These are phyloP conservation scores for Leccinum sublutescens DNA, from an alignment of 768 basidiomycete species.

Conservation along the genomic window DNA sequence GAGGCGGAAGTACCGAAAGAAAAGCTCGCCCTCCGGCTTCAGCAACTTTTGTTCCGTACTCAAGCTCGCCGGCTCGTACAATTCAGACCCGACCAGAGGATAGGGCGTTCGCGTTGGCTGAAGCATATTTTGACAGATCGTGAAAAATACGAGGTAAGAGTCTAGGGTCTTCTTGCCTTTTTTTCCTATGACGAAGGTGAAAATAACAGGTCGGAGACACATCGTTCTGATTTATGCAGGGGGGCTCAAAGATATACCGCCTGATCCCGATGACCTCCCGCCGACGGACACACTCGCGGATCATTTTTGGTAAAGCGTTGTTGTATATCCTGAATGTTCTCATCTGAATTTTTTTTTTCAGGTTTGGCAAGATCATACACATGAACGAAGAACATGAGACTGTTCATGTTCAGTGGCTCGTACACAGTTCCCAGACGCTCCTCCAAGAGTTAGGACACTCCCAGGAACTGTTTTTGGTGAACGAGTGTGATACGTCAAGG, in stretches of 20 bases:
- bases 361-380: constrained; percentile 67
- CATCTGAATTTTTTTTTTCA: constrained; percentile 24
- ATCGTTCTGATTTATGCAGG: constrained; percentile 50
- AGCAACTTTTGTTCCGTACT: constrained; percentile 22
- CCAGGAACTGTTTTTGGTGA: constrained; percentile 63
- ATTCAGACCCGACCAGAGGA: constrained; percentile 32
- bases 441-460: constrained; percentile 58
- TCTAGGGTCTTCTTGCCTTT: neutral
- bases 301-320: constrained; percentile 58
- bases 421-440: constrained; percentile 64
- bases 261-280: constrained; percentile 37
- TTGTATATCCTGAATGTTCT: neutral
- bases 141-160: constrained; percentile 42
- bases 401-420: constrained; percentile 73
- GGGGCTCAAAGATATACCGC: constrained; percentile 27
- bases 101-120: constrained; percentile 37
- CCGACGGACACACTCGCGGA: constrained; percentile 44
- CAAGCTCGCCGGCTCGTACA: constrained; percentile 14
- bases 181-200: constrained; percentile 3
- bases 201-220: constrained; percentile 57
- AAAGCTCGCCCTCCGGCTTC: constrained; percentile 18
- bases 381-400: constrained; percentile 42
- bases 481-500: constrained; percentile 47
- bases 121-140: constrained; percentile 43
- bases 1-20: constrained; percentile 14